A percentile compares a stretch with the other conserved stretches of the same genome.
These are phyloP conservation scores for Wickerhamomyces bisporus DNA, from an alignment of 805 yeast genomes.

Conservation along the genomic window DNA sequence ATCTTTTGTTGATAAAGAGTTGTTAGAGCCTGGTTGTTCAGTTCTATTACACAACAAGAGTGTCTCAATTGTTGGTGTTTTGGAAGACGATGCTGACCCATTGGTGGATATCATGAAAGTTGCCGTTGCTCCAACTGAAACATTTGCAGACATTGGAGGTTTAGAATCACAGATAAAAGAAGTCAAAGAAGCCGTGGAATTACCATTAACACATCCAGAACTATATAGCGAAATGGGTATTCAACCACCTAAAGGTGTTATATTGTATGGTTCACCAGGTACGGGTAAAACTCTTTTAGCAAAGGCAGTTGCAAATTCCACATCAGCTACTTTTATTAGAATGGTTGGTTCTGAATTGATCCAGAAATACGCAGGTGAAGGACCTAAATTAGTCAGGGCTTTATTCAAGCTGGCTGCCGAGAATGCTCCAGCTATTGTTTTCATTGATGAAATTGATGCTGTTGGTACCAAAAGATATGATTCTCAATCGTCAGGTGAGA, in stretches of 20 bases:
- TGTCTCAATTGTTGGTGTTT: constrained; percentile 94
- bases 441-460: constrained; percentile 98
- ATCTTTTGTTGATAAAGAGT: constrained; percentile 94
- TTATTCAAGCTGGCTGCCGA: constrained; percentile 95
- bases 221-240: constrained; percentile 98
- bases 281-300: constrained; percentile 95
- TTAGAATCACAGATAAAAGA: constrained; percentile 94
- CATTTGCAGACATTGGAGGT: constrained; percentile 97
- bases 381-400: constrained; percentile 91
- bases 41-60: constrained; percentile 94
- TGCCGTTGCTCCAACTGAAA: constrained; percentile 95
- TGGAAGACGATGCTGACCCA: constrained; percentile 97
- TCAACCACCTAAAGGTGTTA: constrained; percentile 97
- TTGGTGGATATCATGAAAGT: constrained; percentile 97
- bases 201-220: constrained; percentile 95
- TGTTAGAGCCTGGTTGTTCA: constrained; percentile 95
- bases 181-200: constrained; percentile 93
- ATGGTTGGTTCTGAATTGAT: constrained; percentile 96
- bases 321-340: constrained; percentile 91
- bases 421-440: constrained; percentile 96
- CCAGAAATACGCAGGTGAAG: constrained; percentile 96
- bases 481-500: constrained; percentile 84
- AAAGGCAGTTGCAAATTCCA: constrained; percentile 97
- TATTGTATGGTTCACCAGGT: constrained; percentile 96
- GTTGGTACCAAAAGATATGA: constrained; percentile 98